These are phyloP conservation scores for Sabuloglossum arenarium DNA, from an alignment of 495 filamentous ascomycete species.

Conservation along the genomic window DNA sequence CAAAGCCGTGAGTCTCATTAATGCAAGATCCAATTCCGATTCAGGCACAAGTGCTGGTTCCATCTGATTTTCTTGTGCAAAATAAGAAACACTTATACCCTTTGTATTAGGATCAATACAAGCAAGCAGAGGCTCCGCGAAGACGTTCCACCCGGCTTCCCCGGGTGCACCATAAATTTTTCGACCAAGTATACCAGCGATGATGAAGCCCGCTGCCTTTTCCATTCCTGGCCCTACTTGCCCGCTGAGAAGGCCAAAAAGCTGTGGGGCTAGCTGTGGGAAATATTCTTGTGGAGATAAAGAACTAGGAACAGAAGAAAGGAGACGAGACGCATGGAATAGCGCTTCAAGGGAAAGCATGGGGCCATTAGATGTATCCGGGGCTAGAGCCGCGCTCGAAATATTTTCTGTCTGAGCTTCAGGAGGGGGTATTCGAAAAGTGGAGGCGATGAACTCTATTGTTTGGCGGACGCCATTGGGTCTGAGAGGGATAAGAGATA, in stretches of 20 bases:
- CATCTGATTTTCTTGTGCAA: not conserved
- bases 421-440: slow-evolving; percentile 23
- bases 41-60: slow-evolving; percentile 13
- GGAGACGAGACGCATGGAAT: slow-evolving; percentile 37
- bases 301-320: slow-evolving; percentile 39
- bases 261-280: slow-evolving; percentile 38
- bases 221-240: slow-evolving; percentile 38
- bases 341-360: slow-evolving; percentile 55
- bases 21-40: slow-evolving; percentile 22
- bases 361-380: slow-evolving; percentile 24
- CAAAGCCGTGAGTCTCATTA: slow-evolving; percentile 36
- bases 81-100: slow-evolving; percentile 7
- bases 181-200: slow-evolving; percentile 50
- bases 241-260: slow-evolving; percentile 45
- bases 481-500: slow-evolving; percentile 45
- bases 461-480: slow-evolving; percentile 42
- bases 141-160: slow-evolving; percentile 44
- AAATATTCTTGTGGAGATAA: slow-evolving; percentile 40
- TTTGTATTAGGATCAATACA: slow-evolving; percentile 32
- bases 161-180: slow-evolving; percentile 45
- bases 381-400: slow-evolving; percentile 7
- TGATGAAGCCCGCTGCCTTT: slow-evolving; percentile 47
- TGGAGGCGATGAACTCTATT: slow-evolving; percentile 47
- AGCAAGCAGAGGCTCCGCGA: slow-evolving; percentile 43
- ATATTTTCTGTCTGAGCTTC: slow-evolving; percentile 20